phyloP scores from a whole-genome alignment of 2,329 filamentous ascomycete species.

The Magnaporthiopsis incrustans region DNA sequence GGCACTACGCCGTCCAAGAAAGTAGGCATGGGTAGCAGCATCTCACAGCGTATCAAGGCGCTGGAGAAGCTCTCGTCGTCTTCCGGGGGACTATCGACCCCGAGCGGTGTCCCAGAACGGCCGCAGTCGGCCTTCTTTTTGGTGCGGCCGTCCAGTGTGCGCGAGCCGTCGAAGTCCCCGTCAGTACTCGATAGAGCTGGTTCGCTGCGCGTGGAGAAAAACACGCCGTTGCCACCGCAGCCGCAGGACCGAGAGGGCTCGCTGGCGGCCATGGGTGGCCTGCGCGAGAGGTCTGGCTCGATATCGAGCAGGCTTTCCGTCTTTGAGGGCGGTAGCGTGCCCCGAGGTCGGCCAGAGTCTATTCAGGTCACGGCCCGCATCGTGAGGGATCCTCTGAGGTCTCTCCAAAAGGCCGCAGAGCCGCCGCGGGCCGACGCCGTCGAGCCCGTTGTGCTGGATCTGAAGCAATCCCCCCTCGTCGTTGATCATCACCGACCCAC shows the following conservation, averaged over 20 bases:
- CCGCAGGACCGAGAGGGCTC: slow-evolving; percentile 35
- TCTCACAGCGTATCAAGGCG: slow-evolving; percentile 90
- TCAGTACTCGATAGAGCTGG: slow-evolving; percentile 36
- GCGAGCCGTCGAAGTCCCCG: slow-evolving; percentile 36
- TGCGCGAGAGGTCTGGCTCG: slow-evolving; percentile 42
- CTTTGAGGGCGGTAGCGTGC: slow-evolving; percentile 39
- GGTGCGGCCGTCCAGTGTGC: slow-evolving; percentile 32
- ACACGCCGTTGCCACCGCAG: slow-evolving; percentile 27
- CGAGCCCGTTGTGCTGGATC: slow-evolving; percentile 40
- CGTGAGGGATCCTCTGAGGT: slow-evolving; percentile 53
- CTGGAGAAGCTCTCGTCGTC: slow-evolving; percentile 63
- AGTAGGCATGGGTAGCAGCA: slow-evolving; percentile 77
- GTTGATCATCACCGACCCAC: slow-evolving; percentile 45
- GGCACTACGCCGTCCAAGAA: slow-evolving; percentile 58
- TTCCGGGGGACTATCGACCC: not conserved
- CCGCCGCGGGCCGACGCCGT: slow-evolving; percentile 27
- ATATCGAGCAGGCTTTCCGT: slow-evolving; percentile 48
- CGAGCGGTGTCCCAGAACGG: slow-evolving; percentile 24
- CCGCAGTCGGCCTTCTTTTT: slow-evolving; percentile 51
- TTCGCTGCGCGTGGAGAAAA: slow-evolving; percentile 25
- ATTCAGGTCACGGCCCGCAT: slow-evolving; percentile 87
- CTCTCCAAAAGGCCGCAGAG: slow-evolving; percentile 32
- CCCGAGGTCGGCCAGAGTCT: slow-evolving; percentile 56
- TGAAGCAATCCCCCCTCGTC: slow-evolving; percentile 51
- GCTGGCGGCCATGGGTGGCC: slow-evolving; percentile 17